Percentiles rank a stretch among this genome's conserved stretches.
These are phyloP conservation scores for Phytopythium boreale DNA, from an alignment of 352 stramenopile species.

Conservation along the genomic window DNA sequence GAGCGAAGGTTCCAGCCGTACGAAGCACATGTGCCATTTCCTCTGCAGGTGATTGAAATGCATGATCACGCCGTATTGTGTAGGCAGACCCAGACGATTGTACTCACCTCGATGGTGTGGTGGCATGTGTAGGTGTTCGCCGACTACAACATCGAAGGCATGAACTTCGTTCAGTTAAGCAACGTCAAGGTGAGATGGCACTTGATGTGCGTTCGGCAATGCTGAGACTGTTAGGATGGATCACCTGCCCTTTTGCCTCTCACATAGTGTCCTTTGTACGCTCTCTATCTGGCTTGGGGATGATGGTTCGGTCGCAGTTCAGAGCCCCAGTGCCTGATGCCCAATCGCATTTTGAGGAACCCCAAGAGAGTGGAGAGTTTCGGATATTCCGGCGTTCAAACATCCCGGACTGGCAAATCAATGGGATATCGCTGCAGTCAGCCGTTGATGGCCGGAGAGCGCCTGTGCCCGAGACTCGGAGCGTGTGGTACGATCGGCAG, in stretches of 20 bases:
- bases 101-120: background rate
- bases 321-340: slow-evolving; percentile 55
- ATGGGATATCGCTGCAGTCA: slow-evolving; percentile 20
- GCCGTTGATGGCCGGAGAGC: slow-evolving; percentile 24
- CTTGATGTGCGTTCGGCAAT: background rate
- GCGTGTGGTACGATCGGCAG: slow-evolving; percentile 64
- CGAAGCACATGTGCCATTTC: slow-evolving; percentile 87
- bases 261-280: background rate
- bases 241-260: background rate
- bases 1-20: slow-evolving; percentile 81
- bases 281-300: background rate
- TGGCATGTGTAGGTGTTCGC: slow-evolving; percentile 64
- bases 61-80: background rate
- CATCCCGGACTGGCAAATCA: slow-evolving; percentile 29
- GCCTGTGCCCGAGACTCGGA: slow-evolving; percentile 22
- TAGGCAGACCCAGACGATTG: background rate
- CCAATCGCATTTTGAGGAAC: slow-evolving; percentile 44
- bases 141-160: slow-evolving; percentile 92
- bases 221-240: slow-evolving; percentile 3
- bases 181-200: slow-evolving; percentile 51
- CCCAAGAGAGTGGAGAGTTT: slow-evolving; percentile 13
- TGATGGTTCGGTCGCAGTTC: slow-evolving; percentile 31
- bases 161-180: slow-evolving; percentile 77
- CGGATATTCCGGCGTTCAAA: slow-evolving; percentile 36
- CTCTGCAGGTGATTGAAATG: slow-evolving; percentile 61